Base-by-base conservation (phyloP, 345 rosid genomes). In the Geranium rotundifolium region DNA sequence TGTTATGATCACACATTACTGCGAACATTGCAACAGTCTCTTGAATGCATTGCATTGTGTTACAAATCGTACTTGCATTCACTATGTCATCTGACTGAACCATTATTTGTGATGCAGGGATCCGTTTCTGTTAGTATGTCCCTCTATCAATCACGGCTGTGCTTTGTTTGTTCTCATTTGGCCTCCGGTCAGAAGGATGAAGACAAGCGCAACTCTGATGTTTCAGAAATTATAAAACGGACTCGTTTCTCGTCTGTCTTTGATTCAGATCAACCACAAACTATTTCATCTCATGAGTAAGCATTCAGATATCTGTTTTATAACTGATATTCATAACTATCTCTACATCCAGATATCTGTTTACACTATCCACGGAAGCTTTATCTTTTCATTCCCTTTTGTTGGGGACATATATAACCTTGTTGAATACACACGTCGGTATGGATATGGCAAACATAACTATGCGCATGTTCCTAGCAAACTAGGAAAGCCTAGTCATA, bases 131-230 rank as follows among this genome's bases (percentile, higher is more conserved):
- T 95, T 27, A 95, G 99, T 83, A 88, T 95, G 96, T 72, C 96
- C 19, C 74, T 95, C 56, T 90, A 79, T 73, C 99, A 95, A 70
- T 90, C 99, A 41, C 76, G 93, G 68, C 29, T 95, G 75, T 95
- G 99, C 86, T 95, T 95, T 46, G 97, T 95, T 19, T 95, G 96
- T 68, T 88, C 97, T 68, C 99, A 95, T 81, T 84, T 95, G 79
- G 82, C 99, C 18, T 95, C 99, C 5, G 99, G 99, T 31, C 99
- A 95, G 74, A 90, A 83, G 65, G 87, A 88, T 15, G 91, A 82
- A 55, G 88, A 86, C 58, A 80, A 92, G 79, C 90, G 99, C 56
- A 95, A 95, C 66, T 77, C 93, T 39, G 91, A 95, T 78, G 99
- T 90, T 41, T 60, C 71, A 31, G 99, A 95, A 80, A 95, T 95